Evolutionary conservation across 2,329 filamentous ascomycete species (phyloP).

Genomic region (Pyrenophora tritici-repentis): DNA sequence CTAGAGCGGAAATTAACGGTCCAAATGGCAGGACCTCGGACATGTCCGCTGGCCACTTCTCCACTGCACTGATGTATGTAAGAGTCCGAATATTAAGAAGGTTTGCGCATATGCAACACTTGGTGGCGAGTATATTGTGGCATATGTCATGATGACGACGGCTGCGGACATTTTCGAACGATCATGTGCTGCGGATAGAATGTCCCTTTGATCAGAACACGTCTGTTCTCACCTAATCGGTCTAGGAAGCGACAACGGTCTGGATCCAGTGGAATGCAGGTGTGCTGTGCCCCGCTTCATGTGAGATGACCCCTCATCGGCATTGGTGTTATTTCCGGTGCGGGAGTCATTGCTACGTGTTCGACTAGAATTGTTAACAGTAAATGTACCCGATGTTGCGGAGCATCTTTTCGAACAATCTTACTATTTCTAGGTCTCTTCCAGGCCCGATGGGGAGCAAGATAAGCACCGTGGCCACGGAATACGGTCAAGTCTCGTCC

Average conservation of each 20-base stretch:
- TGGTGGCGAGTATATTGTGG: neutral
- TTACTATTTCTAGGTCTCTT: neutral
- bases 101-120: too few species aligned
- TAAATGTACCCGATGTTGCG: too few species aligned
- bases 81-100: neutral
- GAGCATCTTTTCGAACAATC: neutral
- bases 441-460: neutral
- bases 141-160: slow-evolving; percentile 3
- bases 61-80: too few species aligned
- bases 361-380: neutral
- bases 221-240: slow-evolving; percentile 1
- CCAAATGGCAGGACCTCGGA: slow-evolving; percentile 1
- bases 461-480: slow-evolving; percentile 1
- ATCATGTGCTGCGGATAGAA: slow-evolving; percentile 2
- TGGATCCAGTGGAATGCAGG: slow-evolving; percentile 6
- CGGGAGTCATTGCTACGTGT: neutral
- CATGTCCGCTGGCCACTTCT: neutral
- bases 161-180: neutral
- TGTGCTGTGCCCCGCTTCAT: slow-evolving; percentile 17
- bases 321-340: slow-evolving; percentile 5
- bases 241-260: slow-evolving; percentile 6
- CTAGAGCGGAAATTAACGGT: slow-evolving; percentile 9
- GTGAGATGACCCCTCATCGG: slow-evolving; percentile 14
- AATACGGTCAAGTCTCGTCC: too few species aligned
- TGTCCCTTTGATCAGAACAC: neutral